Conservation (phyloP, 169 alveolate genomes). For the Plasmodium sp. region DNA sequence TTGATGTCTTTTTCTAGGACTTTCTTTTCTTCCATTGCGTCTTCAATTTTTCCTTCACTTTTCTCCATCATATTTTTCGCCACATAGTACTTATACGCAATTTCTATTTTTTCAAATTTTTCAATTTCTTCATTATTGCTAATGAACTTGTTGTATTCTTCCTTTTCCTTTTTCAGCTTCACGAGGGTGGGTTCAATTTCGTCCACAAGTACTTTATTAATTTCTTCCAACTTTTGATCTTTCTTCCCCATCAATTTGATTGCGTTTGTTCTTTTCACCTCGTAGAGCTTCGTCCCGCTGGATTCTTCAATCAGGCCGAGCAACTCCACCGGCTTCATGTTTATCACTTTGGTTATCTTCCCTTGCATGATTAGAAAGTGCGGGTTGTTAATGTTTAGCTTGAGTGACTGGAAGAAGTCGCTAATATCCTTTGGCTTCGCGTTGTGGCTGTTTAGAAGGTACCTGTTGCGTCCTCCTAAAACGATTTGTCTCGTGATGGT, state of each 20-base stretch:
- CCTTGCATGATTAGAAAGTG: slow-evolving; percentile 98
- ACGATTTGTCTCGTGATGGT: slow-evolving; percentile 95
- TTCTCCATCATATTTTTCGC: slow-evolving; percentile 78
- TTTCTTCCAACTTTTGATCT: slow-evolving; percentile 92
- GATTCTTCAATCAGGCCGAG: slow-evolving; percentile 98
- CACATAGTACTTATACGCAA: slow-evolving; percentile 79
- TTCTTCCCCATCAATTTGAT: slow-evolving; percentile 92
- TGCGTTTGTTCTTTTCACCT: slow-evolving; percentile 94
- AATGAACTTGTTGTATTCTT: slow-evolving; percentile 81
- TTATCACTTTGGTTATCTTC: slow-evolving; percentile 97
- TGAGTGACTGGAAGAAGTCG: slow-evolving; percentile 94
- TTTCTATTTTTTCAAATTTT: slow-evolving; percentile 76
- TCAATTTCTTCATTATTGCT: slow-evolving; percentile 81
- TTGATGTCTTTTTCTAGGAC: slow-evolving; percentile 56
- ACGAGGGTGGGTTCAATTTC: slow-evolving; percentile 93
- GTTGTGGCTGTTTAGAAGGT: slow-evolving; percentile 95
- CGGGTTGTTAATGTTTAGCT: slow-evolving; percentile 98
- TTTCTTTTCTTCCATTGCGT: slow-evolving; percentile 60
- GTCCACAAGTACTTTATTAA: slow-evolving; percentile 90
- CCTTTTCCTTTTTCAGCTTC: slow-evolving; percentile 89
- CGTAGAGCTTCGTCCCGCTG: slow-evolving; percentile 97
- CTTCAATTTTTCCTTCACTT: slow-evolving; percentile 60
- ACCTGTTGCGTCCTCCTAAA: slow-evolving; percentile 95
- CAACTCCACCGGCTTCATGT: slow-evolving; percentile 98
- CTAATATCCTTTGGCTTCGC: slow-evolving; percentile 94